Base-by-base conservation (phyloP, 192 early-diverging fungal genomes). In the Linnemannia exigua region DNA sequence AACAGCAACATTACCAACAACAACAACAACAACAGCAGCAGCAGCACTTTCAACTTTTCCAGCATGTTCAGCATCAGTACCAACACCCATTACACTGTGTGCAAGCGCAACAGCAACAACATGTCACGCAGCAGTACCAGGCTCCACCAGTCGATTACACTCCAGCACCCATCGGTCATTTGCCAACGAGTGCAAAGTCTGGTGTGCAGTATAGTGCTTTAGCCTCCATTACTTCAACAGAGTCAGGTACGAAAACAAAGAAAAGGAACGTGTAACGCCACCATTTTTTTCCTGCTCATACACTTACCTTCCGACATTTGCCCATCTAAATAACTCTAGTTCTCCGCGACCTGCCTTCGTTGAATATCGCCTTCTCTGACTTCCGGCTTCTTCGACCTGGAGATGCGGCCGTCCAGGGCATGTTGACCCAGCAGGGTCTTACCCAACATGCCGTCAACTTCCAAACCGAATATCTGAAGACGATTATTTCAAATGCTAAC, bases 141-240 rank as follows among this genome's bases (percentile, higher is more conserved):
- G 11, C 58, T 63, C 28, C 9, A 31, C 58, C 25, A 7, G 28
- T 31, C 14, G 28, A 63, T 25, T 3, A 12, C 14, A 31, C 58
- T 14, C 58, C 58, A 14, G 58, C 28, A 25, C 1, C 58, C 28
- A 31, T 63, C 28, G 28, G 58, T 48, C 51, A 67, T 6, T 37
- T 80, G 17, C 82, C 82, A 1, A 67, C 47, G 5, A 79, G 48
- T 66, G 82, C 76, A 3, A 76, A 74, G n/a, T 51, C 72, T 36
- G 76, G 82, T 7, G 50, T 84, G 22, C 82, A 84, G 67, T 84
- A 84, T 72, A 78, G 35, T 37, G 76, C 82, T 1, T 51, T 84
- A n/a, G 66, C 82, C 1, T 84, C 82, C 2, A 67, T 84, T 16
- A 78, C 82, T 1, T 79, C 72, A 9, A 79, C 72, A 1, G 76